Percentiles rank a stretch among this genome's conserved stretches.
phyloP scores from a whole-genome alignment of 441 rosid species.

The Adansonia gregorii region DNA sequence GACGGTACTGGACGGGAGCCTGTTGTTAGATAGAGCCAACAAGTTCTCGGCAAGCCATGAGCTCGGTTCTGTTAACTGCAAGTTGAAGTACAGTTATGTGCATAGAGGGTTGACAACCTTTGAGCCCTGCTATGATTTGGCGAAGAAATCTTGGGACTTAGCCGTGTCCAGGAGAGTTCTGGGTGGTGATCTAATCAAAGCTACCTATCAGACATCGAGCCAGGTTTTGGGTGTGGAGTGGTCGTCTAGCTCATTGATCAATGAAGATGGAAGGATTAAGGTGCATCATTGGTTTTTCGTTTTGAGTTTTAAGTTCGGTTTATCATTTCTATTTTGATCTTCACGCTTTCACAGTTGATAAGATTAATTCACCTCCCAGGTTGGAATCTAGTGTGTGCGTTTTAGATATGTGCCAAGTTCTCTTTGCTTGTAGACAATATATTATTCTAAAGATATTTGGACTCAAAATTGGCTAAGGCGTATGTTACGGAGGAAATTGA shows the following conservation, averaged over 20 bases:
- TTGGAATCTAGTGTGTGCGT: background rate
- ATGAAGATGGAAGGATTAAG: slow-evolving; percentile 10
- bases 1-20: slow-evolving; percentile 45
- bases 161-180: slow-evolving; percentile 37
- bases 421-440: background rate
- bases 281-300: background rate
- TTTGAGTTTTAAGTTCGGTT: background rate
- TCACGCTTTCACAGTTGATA: background rate
- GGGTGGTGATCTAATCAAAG: slow-evolving; percentile 41
- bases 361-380: background rate
- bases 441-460: background rate
- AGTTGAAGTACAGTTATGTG: slow-evolving; percentile 48
- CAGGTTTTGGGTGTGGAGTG: slow-evolving; percentile 39
- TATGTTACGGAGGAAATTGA: background rate
- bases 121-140: slow-evolving; percentile 54
- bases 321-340: background rate
- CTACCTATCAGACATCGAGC: slow-evolving; percentile 34
- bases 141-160: slow-evolving; percentile 43
- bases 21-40: slow-evolving; percentile 41
- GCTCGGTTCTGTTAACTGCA: slow-evolving; percentile 42
- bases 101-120: slow-evolving; percentile 41
- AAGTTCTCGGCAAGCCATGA: slow-evolving; percentile 46
- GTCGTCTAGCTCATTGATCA: slow-evolving; percentile 19
- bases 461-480: background rate
- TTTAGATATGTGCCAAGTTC: background rate